Percentiles rank a stretch among this genome's conserved stretches.
Conservation (phyloP, 352 stramenopile genomes). For the Phytophthora kernoviae region DNA sequence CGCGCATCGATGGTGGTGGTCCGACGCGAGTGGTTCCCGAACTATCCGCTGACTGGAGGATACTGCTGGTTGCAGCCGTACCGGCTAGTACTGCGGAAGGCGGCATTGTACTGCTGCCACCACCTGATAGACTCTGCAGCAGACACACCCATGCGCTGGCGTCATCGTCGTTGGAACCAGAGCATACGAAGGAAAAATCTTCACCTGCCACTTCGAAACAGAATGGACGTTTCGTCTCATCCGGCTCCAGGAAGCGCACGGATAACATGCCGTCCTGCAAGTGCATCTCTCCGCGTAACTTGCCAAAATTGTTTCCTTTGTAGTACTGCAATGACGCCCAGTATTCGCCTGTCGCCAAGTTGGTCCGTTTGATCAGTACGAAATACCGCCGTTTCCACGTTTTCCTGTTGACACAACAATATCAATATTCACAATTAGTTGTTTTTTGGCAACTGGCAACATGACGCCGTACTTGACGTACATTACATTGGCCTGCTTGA, state of each 20-base stretch:
- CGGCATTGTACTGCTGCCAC: constrained; percentile 40
- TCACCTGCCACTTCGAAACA: constrained; percentile 82
- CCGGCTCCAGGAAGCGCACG: constrained; percentile 78
- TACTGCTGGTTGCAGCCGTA: constrained; percentile 34
- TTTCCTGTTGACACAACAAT: constrained; percentile 48
- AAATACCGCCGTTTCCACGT: constrained; percentile 90
- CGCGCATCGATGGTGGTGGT: constrained; percentile 59
- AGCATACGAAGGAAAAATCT: constrained; percentile 79
- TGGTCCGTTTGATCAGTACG: constrained; percentile 83
- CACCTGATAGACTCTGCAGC: constrained; percentile 67
- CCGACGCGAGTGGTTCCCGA: constrained; percentile 28
- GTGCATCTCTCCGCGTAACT: constrained; percentile 78
- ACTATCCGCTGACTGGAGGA: constrained; percentile 42
- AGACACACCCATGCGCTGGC: constrained; percentile 88
- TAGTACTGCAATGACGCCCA: constrained; percentile 86
- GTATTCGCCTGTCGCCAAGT: constrained; percentile 66
- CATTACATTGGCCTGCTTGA: constrained; percentile 68
- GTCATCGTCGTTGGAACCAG: constrained; percentile 83
- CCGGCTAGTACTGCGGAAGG: constrained; percentile 40
- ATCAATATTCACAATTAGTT: constrained; percentile 20
- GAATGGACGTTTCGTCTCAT: constrained; percentile 81
- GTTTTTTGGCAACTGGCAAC: constrained; percentile 10
- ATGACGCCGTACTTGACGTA: constrained; percentile 24
- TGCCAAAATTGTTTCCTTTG: constrained; percentile 83
- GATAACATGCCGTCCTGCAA: constrained; percentile 70